phyloP scores from a whole-genome alignment of 345 rosid species.

The Populus deltoides region DNA sequence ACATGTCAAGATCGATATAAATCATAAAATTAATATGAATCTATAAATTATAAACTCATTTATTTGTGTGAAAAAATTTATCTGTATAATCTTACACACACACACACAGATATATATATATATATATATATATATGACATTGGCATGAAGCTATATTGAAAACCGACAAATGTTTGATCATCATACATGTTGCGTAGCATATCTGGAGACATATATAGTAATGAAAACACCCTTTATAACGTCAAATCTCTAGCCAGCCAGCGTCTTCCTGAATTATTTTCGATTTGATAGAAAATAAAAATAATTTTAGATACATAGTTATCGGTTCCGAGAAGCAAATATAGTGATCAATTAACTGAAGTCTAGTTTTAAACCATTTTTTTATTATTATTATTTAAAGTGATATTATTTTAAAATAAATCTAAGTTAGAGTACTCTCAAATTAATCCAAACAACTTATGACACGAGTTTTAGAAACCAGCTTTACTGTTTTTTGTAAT shows the following conservation, averaged over 20 bases:
- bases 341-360: no score
- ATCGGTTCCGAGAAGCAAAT: no score
- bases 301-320: neutral
- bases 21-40: no score
- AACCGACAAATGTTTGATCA: slow-evolving; percentile 2
- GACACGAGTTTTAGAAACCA: neutral
- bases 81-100: no score
- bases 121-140: neutral
- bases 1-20: neutral
- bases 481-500: neutral
- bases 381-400: no score
- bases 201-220: neutral
- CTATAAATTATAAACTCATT: no score
- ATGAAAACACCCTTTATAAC: neutral
- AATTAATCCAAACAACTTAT: no score
- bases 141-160: slow-evolving; percentile 6
- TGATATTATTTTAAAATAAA: no score
- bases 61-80: no score
- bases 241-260: neutral
- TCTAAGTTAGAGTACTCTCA: no score
- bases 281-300: neutral
- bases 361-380: no score
- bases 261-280: neutral
- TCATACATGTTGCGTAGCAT: neutral
- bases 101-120: neutral